phyloP scores from a whole-genome alignment of 768 basidiomycete genomes.

The Amanita exitialis region DNA sequence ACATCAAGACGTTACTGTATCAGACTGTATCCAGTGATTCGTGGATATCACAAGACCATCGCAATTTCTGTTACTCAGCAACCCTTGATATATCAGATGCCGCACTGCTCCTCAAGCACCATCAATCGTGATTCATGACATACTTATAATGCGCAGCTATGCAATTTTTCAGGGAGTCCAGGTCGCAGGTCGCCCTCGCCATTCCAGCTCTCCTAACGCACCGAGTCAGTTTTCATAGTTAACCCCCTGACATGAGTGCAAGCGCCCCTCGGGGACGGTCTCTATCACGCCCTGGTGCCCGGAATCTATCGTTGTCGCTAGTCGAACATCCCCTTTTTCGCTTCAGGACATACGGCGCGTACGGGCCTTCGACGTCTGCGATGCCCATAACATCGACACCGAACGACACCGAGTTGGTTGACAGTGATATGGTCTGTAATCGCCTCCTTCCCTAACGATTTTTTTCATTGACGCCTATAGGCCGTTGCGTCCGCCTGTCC shows the following conservation, averaged over 20 bases:
- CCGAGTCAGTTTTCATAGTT: neutral
- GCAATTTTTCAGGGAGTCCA: neutral
- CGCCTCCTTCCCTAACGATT: too few relatives aligned
- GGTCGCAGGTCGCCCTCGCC: constrained; percentile 4
- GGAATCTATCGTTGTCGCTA: constrained; percentile 2
- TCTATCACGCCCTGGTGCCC: neutral
- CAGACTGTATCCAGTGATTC: neutral
- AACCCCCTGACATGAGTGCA: neutral
- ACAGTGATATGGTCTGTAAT: neutral
- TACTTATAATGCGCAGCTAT: neutral
- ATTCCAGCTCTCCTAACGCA: neutral
- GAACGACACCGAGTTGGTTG: neutral
- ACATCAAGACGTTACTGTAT: neutral
- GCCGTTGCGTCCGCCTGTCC: neutral
- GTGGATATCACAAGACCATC: too few relatives aligned
- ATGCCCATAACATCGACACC: neutral
- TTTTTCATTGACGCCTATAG: neutral
- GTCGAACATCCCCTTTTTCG: constrained; percentile 1
- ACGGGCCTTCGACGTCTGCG: neutral
- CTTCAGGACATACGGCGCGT: neutral
- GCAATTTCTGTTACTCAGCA: too few relatives aligned
- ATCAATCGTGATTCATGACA: neutral
- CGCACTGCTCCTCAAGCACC: neutral
- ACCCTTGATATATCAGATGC: neutral
- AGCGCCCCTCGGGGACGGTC: neutral